A percentile compares a stretch with the other conserved stretches of the same genome.
Conservation (phyloP, 495 filamentous ascomycete species). For the Rostrohypoxylon terebratum region DNA sequence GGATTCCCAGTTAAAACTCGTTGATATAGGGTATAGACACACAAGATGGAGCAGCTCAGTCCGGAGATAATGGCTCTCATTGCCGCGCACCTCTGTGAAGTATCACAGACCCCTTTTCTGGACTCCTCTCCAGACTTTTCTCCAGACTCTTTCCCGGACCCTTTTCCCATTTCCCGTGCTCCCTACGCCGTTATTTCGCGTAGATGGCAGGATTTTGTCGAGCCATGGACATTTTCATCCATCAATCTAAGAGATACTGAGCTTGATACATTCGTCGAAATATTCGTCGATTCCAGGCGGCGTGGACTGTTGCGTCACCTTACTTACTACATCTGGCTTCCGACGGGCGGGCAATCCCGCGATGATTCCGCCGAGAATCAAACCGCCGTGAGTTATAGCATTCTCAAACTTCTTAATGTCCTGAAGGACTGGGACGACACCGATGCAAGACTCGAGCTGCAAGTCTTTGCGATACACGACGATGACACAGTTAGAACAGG, state of each 20-base stretch:
- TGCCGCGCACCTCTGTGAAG: neutral
- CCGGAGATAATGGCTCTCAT: neutral
- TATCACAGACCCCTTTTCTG: neutral
- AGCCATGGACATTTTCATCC: neutral
- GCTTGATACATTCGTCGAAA: neutral
- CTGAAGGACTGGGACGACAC: constrained; percentile 3
- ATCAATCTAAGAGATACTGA: neutral
- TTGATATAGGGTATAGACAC: neutral
- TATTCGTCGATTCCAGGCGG: constrained; percentile 1
- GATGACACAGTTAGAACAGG: neutral
- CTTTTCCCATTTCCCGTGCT: neutral
- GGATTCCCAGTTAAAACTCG: neutral
- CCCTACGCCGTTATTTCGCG: constrained; percentile 3
- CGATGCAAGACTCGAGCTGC: constrained; percentile 1
- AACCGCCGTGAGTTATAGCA: neutral
- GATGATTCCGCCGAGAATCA: neutral
- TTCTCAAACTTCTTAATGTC: neutral
- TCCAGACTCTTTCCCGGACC: no score
- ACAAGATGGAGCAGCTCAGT: constrained; percentile 4
- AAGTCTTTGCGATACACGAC: neutral
- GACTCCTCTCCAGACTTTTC: no score
- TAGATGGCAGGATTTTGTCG: neutral
- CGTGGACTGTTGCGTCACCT: neutral
- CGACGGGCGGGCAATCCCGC: neutral
- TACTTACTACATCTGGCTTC: neutral